A percentile compares a stretch with the other conserved stretches of the same genome.
Evolutionary conservation across 1,284 basidiomycete genomes (phyloP).

Genomic region (Kwoniella shivajii): DNA sequence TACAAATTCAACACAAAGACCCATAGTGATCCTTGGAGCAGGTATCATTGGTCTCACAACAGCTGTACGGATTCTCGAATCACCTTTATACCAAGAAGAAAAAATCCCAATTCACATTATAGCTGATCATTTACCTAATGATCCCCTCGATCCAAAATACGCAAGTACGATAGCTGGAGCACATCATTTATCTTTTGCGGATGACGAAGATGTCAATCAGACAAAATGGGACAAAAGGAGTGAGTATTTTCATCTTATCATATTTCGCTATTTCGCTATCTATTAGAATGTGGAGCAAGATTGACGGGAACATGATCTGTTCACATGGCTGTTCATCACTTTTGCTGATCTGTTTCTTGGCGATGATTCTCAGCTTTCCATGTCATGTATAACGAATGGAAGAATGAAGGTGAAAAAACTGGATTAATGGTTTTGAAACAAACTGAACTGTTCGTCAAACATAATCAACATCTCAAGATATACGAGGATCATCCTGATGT

Average conservation of each 20-base stretch:
- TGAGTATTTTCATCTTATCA: slow-evolving; percentile 19
- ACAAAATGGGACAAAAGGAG: slow-evolving; percentile 42
- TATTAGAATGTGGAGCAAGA: background rate
- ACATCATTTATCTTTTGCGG: slow-evolving; percentile 53
- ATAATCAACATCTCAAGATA: slow-evolving; percentile 45
- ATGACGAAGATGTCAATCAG: slow-evolving; percentile 44
- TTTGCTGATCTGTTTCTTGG: background rate
- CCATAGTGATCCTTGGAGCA: slow-evolving; percentile 46
- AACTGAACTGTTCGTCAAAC: slow-evolving; percentile 47
- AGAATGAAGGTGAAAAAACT: slow-evolving; percentile 29
- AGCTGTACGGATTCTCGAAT: slow-evolving; percentile 43
- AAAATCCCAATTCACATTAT: slow-evolving; percentile 38
- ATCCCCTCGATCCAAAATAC: slow-evolving; percentile 41
- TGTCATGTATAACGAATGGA: slow-evolving; percentile 44
- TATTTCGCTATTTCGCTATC: background rate
- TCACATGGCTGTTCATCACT: background rate
- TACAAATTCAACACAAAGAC: too few species aligned
- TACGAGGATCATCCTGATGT: slow-evolving; percentile 51
- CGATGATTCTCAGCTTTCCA: slow-evolving; percentile 30
- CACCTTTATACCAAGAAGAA: slow-evolving; percentile 4
- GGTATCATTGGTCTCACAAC: slow-evolving; percentile 53
- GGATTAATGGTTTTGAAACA: slow-evolving; percentile 49
- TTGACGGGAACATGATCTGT: background rate
- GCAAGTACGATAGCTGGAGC: slow-evolving; percentile 49
- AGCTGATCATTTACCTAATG: slow-evolving; percentile 44